Base-by-base conservation (phyloP, 2,329 filamentous ascomycete species). In the Penicillium verrucosum region DNA sequence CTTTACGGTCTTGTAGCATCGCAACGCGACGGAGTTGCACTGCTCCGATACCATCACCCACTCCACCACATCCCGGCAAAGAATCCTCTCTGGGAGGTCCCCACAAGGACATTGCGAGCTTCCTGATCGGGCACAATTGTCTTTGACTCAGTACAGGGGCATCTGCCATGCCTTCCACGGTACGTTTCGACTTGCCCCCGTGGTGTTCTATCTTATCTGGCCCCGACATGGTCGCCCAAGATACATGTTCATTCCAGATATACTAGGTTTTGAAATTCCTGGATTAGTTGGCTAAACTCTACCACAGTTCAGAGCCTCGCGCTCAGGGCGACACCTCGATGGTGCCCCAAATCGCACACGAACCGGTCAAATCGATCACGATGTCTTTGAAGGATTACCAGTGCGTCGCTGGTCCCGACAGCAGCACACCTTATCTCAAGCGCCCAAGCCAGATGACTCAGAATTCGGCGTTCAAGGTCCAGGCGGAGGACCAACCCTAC, bases 371-470 rank as follows among this genome's bases (percentile, higher is more conserved):
- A 77, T 81, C 51, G 86, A 89, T 62, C 84, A 87, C 70, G 87
- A 89, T 77, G 80, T 86, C 48, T 81, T 85, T 48, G 79, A 84
- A 81, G 90, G 92, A 58, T 82, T 97, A 11, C 93, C 93, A 16
- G 89, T 97, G 56, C 88, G 92, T 68, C 91, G 96, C 82, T 97
- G 92, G 89, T 86, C 89, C 54, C 86, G 89, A 61, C 85, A 89
- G 57, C 80, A 79, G 75, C 82, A 90, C 55, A 87, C 78, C 41
- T 78, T 93, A 68, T 85, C 85, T 63, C 87, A 90, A 51, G 84
- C 84, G 12, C 78, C 82, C 10, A 81, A 84, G 37, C 79, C 85
- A 60, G 88, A 92, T 65, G 85, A 81, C 29, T 80, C 68, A 3
- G 68, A 73, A 32, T 60, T 71, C 8, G 54, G 65, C 5, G 62